A percentile compares a stretch with the other conserved stretches of the same genome.
These are phyloP conservation scores for Saccharum officinarum DNA, from an alignment of 176 grass and related monocot genomes.

Conservation along the genomic window DNA sequence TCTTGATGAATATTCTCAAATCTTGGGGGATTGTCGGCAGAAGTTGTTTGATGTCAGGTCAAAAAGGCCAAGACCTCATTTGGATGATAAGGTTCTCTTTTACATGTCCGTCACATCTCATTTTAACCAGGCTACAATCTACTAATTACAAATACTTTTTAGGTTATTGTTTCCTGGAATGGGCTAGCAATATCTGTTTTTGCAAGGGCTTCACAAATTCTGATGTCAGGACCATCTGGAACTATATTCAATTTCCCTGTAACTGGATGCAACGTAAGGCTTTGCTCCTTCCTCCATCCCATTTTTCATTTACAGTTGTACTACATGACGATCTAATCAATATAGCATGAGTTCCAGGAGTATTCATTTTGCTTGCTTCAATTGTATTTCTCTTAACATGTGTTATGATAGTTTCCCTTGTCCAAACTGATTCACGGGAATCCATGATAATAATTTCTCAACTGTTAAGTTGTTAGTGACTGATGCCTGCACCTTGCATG, in stretches of 20 bases:
- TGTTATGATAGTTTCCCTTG: neutral
- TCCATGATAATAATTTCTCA: slow-evolving; percentile 18
- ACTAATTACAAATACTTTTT: slow-evolving; percentile 25
- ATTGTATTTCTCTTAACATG: neutral
- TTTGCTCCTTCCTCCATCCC: slow-evolving; percentile 12
- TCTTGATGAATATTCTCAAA: slow-evolving; percentile 74
- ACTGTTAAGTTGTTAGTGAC: neutral
- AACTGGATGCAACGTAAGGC: slow-evolving; percentile 61
- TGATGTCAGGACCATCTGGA: slow-evolving; percentile 51
- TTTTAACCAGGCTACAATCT: slow-evolving; percentile 22
- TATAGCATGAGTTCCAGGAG: neutral
- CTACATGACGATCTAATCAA: neutral
- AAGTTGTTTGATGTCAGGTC: slow-evolving; percentile 68
- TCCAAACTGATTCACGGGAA: neutral
- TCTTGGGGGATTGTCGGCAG: slow-evolving; percentile 61
- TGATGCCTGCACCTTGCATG: neutral
- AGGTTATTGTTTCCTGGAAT: slow-evolving; percentile 99
- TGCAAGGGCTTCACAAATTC: slow-evolving; percentile 87
- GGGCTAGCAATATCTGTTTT: slow-evolving; percentile 89
- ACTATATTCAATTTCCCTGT: slow-evolving; percentile 68
- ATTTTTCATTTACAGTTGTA: neutral
- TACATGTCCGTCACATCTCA: neutral
- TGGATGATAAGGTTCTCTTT: slow-evolving; percentile 86
- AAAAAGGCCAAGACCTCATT: slow-evolving; percentile 81
- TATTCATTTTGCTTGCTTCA: neutral